phyloP scores from a whole-genome alignment of 164 flowering plant genomes.

The Amborella trichopoda region DNA sequence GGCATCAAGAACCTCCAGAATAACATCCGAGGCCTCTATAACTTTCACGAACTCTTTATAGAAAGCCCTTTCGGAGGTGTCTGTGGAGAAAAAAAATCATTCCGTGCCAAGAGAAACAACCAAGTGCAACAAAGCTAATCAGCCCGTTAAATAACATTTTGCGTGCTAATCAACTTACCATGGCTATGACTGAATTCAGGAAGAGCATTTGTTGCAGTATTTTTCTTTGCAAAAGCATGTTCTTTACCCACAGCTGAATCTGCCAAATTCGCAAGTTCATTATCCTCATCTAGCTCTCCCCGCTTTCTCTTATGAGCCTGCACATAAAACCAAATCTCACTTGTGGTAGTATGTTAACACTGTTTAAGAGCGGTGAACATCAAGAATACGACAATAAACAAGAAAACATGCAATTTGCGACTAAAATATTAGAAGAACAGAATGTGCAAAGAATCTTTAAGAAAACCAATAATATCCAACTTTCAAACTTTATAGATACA shows the following conservation, averaged over 20 bases:
- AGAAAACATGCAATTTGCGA: too few species aligned
- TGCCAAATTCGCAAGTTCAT: slow-evolving; percentile 17
- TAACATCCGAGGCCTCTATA: slow-evolving; percentile 91
- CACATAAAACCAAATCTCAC: too few species aligned
- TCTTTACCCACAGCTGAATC: slow-evolving; percentile 8
- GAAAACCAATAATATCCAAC: too few species aligned
- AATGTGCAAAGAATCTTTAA: too few species aligned
- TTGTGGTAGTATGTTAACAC: too few species aligned
- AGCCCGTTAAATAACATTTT: too few species aligned
- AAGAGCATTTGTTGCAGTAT: slow-evolving; percentile 8
- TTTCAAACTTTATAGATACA: too few species aligned
- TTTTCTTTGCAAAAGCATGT: slow-evolving; percentile 14
- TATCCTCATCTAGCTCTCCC: slow-evolving; percentile 45
- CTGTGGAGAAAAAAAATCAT: slow-evolving; percentile 19
- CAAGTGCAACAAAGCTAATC: too few species aligned
- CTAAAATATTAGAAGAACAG: too few species aligned
- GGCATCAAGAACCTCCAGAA: slow-evolving; percentile 95
- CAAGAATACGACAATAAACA: too few species aligned
- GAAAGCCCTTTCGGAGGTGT: slow-evolving; percentile 69
- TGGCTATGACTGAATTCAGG: slow-evolving; percentile 15
- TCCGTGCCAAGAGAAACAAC: too few species aligned
- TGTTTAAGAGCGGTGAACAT: too few species aligned
- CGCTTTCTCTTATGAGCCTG: slow-evolving; percentile 82
- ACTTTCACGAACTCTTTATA: slow-evolving; percentile 91
- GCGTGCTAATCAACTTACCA: slow-evolving; percentile 31